Evolutionary conservation across 805 yeast genomes (phyloP).

Genomic region (Naumovozyma castellii): DNA sequence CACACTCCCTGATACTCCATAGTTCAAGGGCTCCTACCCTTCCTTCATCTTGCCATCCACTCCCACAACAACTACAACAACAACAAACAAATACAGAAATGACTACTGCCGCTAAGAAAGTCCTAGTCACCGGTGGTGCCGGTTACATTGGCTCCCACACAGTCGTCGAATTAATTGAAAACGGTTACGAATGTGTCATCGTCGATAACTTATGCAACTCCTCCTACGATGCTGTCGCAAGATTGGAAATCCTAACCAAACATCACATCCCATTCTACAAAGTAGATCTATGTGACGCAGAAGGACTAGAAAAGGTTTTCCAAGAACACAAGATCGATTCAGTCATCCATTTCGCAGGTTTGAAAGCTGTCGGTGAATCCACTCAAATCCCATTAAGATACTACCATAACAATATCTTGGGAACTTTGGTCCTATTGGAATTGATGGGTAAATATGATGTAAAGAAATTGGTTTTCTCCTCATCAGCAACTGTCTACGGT

Average conservation of each 20-base stretch:
- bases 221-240: constrained; percentile 51
- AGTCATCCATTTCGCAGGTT: constrained; percentile 73
- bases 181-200: constrained; percentile 61
- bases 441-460: constrained; percentile 41
- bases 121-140: constrained; percentile 77
- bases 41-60: too few relatives aligned
- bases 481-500: constrained; percentile 79
- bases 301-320: constrained; percentile 40
- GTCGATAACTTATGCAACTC: constrained; percentile 65
- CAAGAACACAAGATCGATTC: constrained; percentile 40
- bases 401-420: constrained; percentile 58
- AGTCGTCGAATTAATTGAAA: constrained; percentile 49
- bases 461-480: constrained; percentile 55
- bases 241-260: constrained; percentile 46
- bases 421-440: constrained; percentile 50
- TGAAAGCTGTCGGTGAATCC: constrained; percentile 78
- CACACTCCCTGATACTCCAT: background rate
- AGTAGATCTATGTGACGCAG: constrained; percentile 49
- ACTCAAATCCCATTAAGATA: constrained; percentile 56
- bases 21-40: too few relatives aligned
- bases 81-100: constrained; percentile 1
- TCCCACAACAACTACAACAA: background rate
- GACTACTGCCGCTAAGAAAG: constrained; percentile 25
- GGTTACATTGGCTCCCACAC: constrained; percentile 85
- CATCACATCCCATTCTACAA: constrained; percentile 45